Conservation (phyloP, 2,329 filamentous ascomycete genomes). For the Xylariales sp. region DNA sequence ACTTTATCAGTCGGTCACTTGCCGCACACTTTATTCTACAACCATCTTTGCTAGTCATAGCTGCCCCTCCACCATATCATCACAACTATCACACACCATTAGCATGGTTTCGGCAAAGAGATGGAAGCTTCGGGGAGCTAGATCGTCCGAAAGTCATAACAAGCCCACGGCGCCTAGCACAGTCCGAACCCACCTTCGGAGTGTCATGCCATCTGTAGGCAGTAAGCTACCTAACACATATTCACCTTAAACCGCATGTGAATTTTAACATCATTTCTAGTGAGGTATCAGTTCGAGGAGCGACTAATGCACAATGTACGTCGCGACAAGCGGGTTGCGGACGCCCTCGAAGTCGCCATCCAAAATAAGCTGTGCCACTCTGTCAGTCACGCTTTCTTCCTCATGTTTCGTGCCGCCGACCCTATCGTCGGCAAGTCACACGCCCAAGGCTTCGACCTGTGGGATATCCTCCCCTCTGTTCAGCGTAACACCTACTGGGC, state of each 20-base stretch:
- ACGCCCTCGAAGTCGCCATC: neutral
- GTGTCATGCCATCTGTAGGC: neutral
- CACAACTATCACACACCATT: neutral
- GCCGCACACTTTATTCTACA: neutral
- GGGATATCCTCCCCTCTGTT: conserved; percentile 2
- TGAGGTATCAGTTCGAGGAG: neutral
- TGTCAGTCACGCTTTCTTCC: neutral
- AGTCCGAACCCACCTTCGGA: neutral
- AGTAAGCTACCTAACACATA: neutral
- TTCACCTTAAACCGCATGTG: neutral
- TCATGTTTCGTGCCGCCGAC: conserved; percentile 1
- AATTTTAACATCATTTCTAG: neutral
- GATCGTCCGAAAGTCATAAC: neutral
- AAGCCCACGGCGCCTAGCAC: too few relatives aligned
- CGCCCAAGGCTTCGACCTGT: neutral
- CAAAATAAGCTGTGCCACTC: neutral
- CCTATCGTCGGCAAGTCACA: neutral
- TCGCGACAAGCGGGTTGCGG: neutral
- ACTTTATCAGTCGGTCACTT: neutral
- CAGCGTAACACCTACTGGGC: conserved; percentile 7
- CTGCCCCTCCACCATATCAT: neutral
- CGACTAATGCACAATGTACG: conserved; percentile 2
- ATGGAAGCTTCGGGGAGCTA: neutral
- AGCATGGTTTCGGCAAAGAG: neutral
- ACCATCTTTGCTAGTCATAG: neutral